Evolutionary conservation across 306 rosid species (phyloP), one percentile per base, ranked within the genome.

Genomic region (Sicyos edulis): DNA sequence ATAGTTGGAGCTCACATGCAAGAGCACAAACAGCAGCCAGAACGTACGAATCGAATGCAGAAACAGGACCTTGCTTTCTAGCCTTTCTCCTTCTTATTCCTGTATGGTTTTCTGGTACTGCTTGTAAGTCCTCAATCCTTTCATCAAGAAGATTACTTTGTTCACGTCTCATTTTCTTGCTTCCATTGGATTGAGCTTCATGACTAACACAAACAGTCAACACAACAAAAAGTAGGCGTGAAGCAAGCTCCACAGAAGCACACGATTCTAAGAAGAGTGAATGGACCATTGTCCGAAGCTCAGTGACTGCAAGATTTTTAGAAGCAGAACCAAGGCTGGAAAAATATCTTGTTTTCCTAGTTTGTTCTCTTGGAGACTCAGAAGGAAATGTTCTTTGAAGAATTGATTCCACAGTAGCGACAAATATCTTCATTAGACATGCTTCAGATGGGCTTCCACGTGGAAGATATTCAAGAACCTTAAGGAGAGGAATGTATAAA

Each of bases 371-470:
- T 42, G 84, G 77, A 52, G 89, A 71, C 76, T 90, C 92, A 0
- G 88, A 54, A 4, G 98, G 96, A 77, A 90, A 92, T 56, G 96
- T 92, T 76, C 98, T 86, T 84, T 88, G 92, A 75, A 92, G 92
- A 82, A 90, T 88, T 2, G 96, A 87, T 92, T 92, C 98, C 49
- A 92, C 96, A 1, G 98, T 88, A 69, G 96, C 96, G 80, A 90
- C 96, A 87, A 92, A 92, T 79, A 92, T 92, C 84, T 92, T 90
- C 96, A 92, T 90, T 32, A 92, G 93, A 73, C 98, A 90, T 50
- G 98, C 98, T 83, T 92, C 98, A 24, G 98, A 92, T 12, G 98
- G 98, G 75, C 98, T 92, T 74, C 98, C 96, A 2, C 98, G 96
- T 53, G 98, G 98, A 83, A 92, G 98, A 85, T 92, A 92, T 77